These are phyloP conservation scores for Tricladium varicosporioides DNA, from an alignment of 2,329 filamentous ascomycete genomes.

Conservation along the genomic window DNA sequence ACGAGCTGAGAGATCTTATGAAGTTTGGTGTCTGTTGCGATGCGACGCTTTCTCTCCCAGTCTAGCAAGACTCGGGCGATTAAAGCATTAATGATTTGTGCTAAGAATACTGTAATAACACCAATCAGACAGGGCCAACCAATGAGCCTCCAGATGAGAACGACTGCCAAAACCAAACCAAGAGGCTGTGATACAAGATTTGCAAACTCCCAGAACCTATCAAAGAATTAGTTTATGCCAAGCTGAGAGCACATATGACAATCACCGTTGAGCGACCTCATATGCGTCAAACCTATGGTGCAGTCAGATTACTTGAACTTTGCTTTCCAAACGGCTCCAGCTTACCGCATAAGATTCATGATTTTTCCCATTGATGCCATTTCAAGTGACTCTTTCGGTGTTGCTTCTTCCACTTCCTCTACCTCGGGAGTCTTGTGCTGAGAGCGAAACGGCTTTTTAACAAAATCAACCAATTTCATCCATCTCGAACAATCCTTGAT, in stretches of 20 bases:
- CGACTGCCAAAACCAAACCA: constrained; percentile 70
- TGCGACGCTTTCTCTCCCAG: constrained; percentile 69
- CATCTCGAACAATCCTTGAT: constrained; percentile 5
- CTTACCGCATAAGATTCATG: constrained; percentile 75
- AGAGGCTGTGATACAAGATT: constrained; percentile 73
- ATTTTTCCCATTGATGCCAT: constrained; percentile 87
- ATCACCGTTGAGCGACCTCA: constrained; percentile 64
- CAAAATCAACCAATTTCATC: constrained; percentile 13
- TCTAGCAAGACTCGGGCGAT: constrained; percentile 65
- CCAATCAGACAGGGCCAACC: constrained; percentile 78
- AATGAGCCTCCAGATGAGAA: constrained; percentile 74
- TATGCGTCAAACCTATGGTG: constrained; percentile 60
- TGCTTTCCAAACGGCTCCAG: background rate
- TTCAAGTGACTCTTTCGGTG: constrained; percentile 40
- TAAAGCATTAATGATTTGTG: constrained; percentile 67
- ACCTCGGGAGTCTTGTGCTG: constrained; percentile 16
- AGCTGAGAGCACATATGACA: background rate
- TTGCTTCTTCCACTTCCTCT: constrained; percentile 16
- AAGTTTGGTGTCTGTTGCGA: constrained; percentile 73
- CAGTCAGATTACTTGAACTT: constrained; percentile 2
- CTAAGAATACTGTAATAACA: constrained; percentile 64
- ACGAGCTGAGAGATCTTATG: constrained; percentile 84
- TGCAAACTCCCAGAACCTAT: constrained; percentile 80
- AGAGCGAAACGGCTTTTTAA: constrained; percentile 25
- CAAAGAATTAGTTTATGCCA: constrained; percentile 1